Conservation (phyloP, 306 rosid genomes). For the Sechiopsis laciniata region DNA sequence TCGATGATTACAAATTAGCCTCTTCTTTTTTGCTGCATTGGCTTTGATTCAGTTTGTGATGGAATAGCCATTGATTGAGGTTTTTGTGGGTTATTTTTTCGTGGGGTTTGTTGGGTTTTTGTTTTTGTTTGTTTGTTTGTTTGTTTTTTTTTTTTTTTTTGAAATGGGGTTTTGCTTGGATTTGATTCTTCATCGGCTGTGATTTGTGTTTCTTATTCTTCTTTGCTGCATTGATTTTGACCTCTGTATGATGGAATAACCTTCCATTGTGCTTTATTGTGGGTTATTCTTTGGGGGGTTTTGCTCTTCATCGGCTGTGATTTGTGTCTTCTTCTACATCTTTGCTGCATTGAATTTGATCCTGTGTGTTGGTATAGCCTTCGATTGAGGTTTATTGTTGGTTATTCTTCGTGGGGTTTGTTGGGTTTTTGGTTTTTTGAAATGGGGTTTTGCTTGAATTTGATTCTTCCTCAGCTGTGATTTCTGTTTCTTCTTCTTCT, state of each 20-base stretch:
- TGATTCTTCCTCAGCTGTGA: background rate
- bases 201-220: constrained; percentile 8
- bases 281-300: too few species aligned
- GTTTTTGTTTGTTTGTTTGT: too few species aligned
- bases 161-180: constrained; percentile 27
- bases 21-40: constrained; percentile 33
- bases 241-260: constrained; percentile 25
- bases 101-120: background rate
- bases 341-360: too few species aligned
- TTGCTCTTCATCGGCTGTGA: too few species aligned
- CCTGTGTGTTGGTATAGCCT: too few species aligned
- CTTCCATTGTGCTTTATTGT: too few species aligned
- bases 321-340: too few species aligned
- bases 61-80: constrained; percentile 31
- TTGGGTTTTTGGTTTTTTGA: too few species aligned
- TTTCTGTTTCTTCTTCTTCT: too few species aligned
- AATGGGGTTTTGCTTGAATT: background rate
- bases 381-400: constrained; percentile 22
- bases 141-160: too few species aligned
- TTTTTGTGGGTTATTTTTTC: constrained; percentile 24
- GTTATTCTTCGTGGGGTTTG: constrained; percentile 3
- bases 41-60: constrained; percentile 32
- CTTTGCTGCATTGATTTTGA: constrained; percentile 36
- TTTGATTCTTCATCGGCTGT: constrained; percentile 18
- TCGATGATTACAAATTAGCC: too few species aligned